Conservation (phyloP, 495 filamentous ascomycete species). For the Penicilliopsis zonata region DNA sequence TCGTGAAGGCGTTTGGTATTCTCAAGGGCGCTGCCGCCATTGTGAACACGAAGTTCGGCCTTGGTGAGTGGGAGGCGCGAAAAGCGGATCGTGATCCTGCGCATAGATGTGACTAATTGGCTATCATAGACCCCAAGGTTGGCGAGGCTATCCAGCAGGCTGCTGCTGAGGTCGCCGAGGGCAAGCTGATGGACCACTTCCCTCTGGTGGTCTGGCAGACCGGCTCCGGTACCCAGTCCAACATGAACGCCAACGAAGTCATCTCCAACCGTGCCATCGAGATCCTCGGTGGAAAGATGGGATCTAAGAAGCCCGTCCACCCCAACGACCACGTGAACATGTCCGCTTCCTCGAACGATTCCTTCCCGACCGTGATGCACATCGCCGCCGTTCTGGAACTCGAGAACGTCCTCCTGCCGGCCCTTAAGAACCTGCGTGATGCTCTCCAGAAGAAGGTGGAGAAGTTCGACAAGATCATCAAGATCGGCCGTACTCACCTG, state of each 20-base stretch:
- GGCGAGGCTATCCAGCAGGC: constrained; percentile 92
- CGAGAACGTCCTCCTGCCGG: constrained; percentile 71
- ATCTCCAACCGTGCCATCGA: constrained; percentile 99
- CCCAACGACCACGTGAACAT: constrained; percentile 99
- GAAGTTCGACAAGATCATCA: constrained; percentile 84
- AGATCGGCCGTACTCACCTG: constrained; percentile 96
- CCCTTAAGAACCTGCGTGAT: constrained; percentile 66
- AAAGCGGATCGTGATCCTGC: background rate
- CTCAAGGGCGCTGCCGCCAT: constrained; percentile 93
- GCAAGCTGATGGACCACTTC: constrained; percentile 96
- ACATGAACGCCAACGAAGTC: constrained; percentile 99
- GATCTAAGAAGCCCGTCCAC: constrained; percentile 94
- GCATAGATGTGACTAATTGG: constrained; percentile 6
- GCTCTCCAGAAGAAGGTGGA: constrained; percentile 85
- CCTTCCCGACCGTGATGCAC: constrained; percentile 99
- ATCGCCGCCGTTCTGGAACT: constrained; percentile 94
- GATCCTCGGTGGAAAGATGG: constrained; percentile 88
- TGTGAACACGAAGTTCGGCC: constrained; percentile 90
- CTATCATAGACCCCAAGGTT: constrained; percentile 61
- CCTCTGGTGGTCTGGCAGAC: constrained; percentile 99
- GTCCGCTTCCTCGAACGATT: constrained; percentile 97
- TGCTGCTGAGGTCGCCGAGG: constrained; percentile 80
- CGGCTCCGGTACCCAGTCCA: constrained; percentile 95
- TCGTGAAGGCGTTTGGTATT: constrained; percentile 90
- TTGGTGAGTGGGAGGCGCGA: constrained; percentile 51